phyloP scores from a whole-genome alignment of 1,139 yeast species.

The Pichia norvegensis region DNA sequence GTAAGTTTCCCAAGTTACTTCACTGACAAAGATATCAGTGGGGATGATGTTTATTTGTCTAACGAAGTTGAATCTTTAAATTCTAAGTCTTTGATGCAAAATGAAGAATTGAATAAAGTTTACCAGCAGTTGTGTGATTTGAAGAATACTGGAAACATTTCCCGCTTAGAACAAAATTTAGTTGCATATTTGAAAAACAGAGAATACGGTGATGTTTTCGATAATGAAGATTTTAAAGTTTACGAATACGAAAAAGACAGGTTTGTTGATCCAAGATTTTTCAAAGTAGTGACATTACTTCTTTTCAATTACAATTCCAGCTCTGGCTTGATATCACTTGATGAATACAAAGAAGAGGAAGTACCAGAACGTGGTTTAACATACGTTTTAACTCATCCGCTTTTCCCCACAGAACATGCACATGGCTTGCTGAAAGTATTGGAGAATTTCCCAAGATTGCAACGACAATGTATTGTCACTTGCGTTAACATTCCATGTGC shows the following conservation, averaged over 20 bases:
- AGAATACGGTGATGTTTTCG: slow-evolving; percentile 8
- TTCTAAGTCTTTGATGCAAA: slow-evolving; percentile 5
- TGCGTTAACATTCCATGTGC: slow-evolving; percentile 60
- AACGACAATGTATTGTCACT: slow-evolving; percentile 75
- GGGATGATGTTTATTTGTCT: slow-evolving; percentile 15
- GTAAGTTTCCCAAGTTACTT: slow-evolving; percentile 13
- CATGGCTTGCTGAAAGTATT: slow-evolving; percentile 47
- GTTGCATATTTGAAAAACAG: slow-evolving; percentile 23
- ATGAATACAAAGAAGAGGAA: slow-evolving; percentile 17
- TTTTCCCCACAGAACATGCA: slow-evolving; percentile 59
- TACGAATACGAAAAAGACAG: slow-evolving; percentile 64
- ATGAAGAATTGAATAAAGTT: slow-evolving; percentile 16
- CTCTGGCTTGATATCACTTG: slow-evolving; percentile 11
- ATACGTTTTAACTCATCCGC: slow-evolving; percentile 78
- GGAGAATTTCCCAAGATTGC: slow-evolving; percentile 44
- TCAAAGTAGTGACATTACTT: slow-evolving; percentile 38
- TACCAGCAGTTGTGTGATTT: slow-evolving; percentile 20
- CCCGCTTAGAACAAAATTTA: slow-evolving; percentile 19
- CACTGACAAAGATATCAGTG: slow-evolving; percentile 14
- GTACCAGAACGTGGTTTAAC: slow-evolving; percentile 57
- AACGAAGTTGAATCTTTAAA: slow-evolving; percentile 12
- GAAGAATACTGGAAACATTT: slow-evolving; percentile 15
- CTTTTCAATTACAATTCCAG: slow-evolving; percentile 18
- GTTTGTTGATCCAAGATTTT: slow-evolving; percentile 54
- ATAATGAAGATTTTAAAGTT: slow-evolving; percentile 30